Conservation (phyloP, 768 basidiomycete genomes). For the Pulveroboletus frians region DNA sequence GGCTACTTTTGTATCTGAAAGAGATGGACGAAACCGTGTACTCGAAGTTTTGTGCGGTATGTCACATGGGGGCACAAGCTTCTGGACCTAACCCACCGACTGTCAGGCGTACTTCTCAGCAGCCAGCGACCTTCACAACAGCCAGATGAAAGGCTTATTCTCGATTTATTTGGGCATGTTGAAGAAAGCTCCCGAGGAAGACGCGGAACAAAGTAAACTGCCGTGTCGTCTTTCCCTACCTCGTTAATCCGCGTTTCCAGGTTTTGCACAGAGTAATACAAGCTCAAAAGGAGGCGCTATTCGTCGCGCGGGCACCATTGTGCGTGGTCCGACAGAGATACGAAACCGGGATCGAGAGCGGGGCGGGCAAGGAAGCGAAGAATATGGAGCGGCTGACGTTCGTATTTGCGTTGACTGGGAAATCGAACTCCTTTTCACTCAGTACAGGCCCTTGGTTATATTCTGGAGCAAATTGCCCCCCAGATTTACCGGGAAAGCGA, state of each 20-base stretch:
- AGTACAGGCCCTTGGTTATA: conserved; percentile 63
- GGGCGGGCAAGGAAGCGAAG: conserved; percentile 52
- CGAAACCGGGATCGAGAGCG: conserved; percentile 42
- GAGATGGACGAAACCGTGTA: conserved; percentile 94
- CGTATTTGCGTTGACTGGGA: conserved; percentile 10
- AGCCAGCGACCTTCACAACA: conserved; percentile 73
- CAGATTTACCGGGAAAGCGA: conserved; percentile 79
- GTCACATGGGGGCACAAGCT: conserved; percentile 25
- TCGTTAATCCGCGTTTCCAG: conserved; percentile 30
- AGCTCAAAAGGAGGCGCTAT: conserved; percentile 51
- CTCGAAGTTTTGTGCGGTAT: conserved; percentile 82
- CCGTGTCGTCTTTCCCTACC: not conserved
- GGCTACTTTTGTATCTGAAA: conserved; percentile 86
- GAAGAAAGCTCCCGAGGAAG: conserved; percentile 67
- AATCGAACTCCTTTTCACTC: not conserved
- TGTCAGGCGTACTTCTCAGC: conserved; percentile 87
- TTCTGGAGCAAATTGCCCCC: conserved; percentile 70
- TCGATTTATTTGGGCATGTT: conserved; percentile 52
- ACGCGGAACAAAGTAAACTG: conserved; percentile 60
- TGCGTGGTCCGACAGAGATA: conserved; percentile 68
- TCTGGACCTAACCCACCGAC: conserved; percentile 1
- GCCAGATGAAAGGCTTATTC: conserved; percentile 74
- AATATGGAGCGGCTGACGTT: conserved; percentile 70
- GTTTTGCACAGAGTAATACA: conserved; percentile 36
- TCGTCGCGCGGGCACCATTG: conserved; percentile 78